Conservation (phyloP, 352 stramenopile species). For the Phytophthora sp. region DNA sequence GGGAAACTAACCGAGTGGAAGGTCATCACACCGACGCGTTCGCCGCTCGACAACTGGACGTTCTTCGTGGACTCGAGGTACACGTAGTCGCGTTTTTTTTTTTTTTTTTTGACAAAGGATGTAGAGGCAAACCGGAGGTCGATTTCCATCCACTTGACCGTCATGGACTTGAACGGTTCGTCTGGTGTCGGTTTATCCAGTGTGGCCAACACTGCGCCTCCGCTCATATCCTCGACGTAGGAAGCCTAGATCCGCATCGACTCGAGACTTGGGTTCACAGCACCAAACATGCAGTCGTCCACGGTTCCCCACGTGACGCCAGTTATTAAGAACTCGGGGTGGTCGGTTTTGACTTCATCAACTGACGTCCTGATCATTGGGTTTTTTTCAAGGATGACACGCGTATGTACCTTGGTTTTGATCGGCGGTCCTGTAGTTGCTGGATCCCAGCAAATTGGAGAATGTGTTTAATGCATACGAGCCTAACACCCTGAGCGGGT, state of each 20-base stretch:
- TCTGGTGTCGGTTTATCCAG: constrained; percentile 46
- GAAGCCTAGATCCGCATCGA: constrained; percentile 47
- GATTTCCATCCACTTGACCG: constrained; percentile 48
- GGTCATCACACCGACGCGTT: constrained; percentile 53
- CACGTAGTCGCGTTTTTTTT: constrained; percentile 54
- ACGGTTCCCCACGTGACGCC: constrained; percentile 44
- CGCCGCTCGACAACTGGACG: constrained; percentile 32
- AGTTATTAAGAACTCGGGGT: constrained; percentile 36
- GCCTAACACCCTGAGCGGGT: not conserved
- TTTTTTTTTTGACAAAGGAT: constrained; percentile 26
- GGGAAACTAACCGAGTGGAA: constrained; percentile 56
- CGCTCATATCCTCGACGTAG: constrained; percentile 53
- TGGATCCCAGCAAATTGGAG: constrained; percentile 18
- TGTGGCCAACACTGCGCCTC: constrained; percentile 46
- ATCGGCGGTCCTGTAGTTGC: constrained; percentile 21
- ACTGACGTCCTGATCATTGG: constrained; percentile 12
- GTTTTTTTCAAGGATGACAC: constrained; percentile 37
- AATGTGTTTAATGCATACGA: not conserved
- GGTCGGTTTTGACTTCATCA: constrained; percentile 8
- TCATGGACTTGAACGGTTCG: constrained; percentile 51
- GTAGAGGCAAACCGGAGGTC: constrained; percentile 39
- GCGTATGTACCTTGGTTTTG: constrained; percentile 36
- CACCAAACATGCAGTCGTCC: constrained; percentile 53
- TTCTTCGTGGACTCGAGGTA: constrained; percentile 55
- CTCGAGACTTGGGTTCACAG: constrained; percentile 42